Evolutionary conservation across 169 alveolate genomes (phyloP).

Genomic region (Theileria orientalis): DNA sequence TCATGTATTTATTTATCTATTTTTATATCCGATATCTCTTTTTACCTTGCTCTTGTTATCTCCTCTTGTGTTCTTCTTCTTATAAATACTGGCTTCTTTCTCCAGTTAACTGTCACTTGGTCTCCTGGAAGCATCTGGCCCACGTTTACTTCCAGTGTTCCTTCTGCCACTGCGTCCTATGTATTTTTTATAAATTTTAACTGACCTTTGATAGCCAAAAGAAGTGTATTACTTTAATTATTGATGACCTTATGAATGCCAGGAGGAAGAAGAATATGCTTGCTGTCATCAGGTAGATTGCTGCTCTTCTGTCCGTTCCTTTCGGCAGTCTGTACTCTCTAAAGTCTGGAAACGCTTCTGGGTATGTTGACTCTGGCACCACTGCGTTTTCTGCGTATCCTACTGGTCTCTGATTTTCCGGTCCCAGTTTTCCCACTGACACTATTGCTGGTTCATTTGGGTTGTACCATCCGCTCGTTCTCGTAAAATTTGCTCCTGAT

Average conservation of each 20-base stretch:
- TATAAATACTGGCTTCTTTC: conserved; percentile 84
- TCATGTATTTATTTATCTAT: too few species aligned
- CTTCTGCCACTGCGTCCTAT: conserved; percentile 76
- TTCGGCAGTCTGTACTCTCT: conserved; percentile 80
- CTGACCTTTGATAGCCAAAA: conserved; percentile 79
- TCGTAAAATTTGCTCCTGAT: conserved; percentile 83
- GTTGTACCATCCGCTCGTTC: conserved; percentile 84
- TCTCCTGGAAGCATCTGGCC: conserved; percentile 80
- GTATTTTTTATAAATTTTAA: background rate
- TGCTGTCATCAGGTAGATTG: conserved; percentile 79
- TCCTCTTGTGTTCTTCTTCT: conserved; percentile 81
- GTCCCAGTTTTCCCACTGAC: conserved; percentile 80
- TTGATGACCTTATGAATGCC: conserved; percentile 74
- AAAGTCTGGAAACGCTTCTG: conserved; percentile 83
- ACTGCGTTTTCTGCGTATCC: conserved; percentile 83
- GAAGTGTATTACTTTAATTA: conserved; percentile 78
- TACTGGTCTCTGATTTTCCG: conserved; percentile 84
- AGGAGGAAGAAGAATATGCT: conserved; percentile 74
- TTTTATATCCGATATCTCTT: too few species aligned
- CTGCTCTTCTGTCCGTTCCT: conserved; percentile 80
- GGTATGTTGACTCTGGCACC: conserved; percentile 78
- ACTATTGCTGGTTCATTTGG: conserved; percentile 87
- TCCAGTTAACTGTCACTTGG: conserved; percentile 82
- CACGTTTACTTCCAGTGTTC: conserved; percentile 81
- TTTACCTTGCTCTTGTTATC: conserved; percentile 75